Evolutionary conservation across 441 rosid genomes (phyloP).

Genomic region (Euphorbia schlechtendalii): DNA sequence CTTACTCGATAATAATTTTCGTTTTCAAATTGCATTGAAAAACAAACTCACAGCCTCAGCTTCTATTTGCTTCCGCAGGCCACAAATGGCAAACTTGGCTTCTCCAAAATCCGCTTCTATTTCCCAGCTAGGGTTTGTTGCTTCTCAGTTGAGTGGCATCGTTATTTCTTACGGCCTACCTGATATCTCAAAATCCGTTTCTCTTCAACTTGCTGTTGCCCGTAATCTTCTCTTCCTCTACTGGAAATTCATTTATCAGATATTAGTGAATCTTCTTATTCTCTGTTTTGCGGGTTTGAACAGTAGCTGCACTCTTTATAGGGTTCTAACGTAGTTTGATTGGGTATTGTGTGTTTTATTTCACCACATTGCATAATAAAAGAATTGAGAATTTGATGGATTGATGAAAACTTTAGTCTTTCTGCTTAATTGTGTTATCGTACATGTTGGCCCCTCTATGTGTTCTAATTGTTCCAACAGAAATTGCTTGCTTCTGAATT

Average conservation of each 20-base stretch:
- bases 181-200: conserved; percentile 24
- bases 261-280: too few relatives aligned
- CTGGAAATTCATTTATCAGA: neutral
- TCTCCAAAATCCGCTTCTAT: conserved; percentile 13
- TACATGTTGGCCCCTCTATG: neutral
- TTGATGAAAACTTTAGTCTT: too few relatives aligned
- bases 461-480: neutral
- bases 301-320: too few relatives aligned
- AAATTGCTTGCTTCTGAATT: neutral
- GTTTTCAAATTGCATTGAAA: neutral
- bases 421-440: neutral
- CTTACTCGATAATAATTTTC: neutral
- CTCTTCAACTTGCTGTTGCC: conserved; percentile 59
- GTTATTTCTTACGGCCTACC: conserved; percentile 35
- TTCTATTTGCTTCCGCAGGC: conserved; percentile 2
- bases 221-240: conserved; percentile 34
- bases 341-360: neutral
- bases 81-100: neutral
- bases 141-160: conserved; percentile 66
- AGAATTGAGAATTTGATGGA: neutral
- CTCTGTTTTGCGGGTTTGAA: too few relatives aligned
- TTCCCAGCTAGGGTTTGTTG: conserved; percentile 43
- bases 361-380: neutral
- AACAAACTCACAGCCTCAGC: neutral
- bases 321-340: neutral